A percentile compares a stretch with the other conserved stretches of the same genome.
Evolutionary conservation across 306 rosid species (phyloP).

Genomic region (Pterocarpus macrocarpus): DNA sequence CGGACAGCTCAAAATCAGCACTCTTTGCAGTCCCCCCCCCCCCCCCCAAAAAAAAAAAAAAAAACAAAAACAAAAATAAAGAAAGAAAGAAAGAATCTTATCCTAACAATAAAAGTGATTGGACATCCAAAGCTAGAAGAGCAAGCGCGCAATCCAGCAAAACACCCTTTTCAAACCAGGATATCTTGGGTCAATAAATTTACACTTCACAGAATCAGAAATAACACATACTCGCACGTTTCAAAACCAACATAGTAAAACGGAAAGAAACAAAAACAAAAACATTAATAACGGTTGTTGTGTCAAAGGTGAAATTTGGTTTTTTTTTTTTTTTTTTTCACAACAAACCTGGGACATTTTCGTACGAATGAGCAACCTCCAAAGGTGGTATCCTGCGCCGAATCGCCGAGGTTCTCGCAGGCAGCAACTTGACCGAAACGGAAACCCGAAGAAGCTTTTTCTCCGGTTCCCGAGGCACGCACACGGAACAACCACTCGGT

Average conservation of each 20-base stretch:
- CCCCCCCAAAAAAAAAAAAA: too few species aligned
- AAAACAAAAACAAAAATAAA: too few species aligned
- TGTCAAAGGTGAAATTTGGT: background rate
- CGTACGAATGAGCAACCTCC: conserved; percentile 65
- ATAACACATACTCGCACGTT: background rate
- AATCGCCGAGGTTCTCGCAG: conserved; percentile 38
- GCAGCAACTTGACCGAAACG: conserved; percentile 53
- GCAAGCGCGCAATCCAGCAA: conserved; percentile 8
- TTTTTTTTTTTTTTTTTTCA: background rate
- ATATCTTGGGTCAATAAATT: background rate
- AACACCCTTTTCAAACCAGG: background rate
- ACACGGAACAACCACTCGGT: conserved; percentile 49
- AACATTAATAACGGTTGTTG: background rate
- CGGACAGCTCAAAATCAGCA: background rate
- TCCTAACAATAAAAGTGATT: background rate
- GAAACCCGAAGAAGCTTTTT: conserved; percentile 42
- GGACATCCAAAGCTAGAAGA: conserved; percentile 20
- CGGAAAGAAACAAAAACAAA: too few species aligned
- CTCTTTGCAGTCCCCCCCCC: background rate
- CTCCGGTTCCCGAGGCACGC: conserved; percentile 50
- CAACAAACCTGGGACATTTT: conserved; percentile 69
- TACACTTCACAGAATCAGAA: background rate
- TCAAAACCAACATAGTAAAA: background rate
- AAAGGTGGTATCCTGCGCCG: conserved; percentile 50
- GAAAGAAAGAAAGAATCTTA: background rate